phyloP scores from a whole-genome alignment of 225 moss, liverwort and hornwort genomes.

The Polytrichum commune region DNA sequence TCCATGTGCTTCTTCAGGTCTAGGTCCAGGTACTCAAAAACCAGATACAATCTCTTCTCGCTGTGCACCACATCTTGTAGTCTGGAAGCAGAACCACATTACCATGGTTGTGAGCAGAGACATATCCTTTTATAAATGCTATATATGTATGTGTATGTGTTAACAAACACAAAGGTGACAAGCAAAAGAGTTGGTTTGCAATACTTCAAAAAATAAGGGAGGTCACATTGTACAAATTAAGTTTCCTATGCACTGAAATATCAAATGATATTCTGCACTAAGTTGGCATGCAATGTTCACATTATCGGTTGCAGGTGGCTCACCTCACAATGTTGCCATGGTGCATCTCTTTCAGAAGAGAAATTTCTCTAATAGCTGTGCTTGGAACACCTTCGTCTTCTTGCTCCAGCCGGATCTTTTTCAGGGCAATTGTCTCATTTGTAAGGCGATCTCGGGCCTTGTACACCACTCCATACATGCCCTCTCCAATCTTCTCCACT shows the following conservation, averaged over 20 bases:
- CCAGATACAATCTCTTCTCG: conserved; percentile 86
- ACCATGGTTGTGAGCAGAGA: background rate
- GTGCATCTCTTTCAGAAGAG: conserved; percentile 98
- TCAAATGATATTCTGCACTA: no score
- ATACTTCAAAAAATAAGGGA: no score
- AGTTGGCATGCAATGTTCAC: no score
- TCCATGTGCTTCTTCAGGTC: conserved; percentile 99
- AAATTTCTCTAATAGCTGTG: conserved; percentile 96
- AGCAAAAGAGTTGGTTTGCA: no score
- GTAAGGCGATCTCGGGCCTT: conserved; percentile 96
- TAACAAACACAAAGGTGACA: no score
- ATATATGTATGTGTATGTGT: no score
- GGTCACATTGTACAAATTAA: no score
- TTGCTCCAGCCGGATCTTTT: conserved; percentile 98
- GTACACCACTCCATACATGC: conserved; percentile 97
- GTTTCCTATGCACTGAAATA: no score
- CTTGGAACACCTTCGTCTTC: conserved; percentile 99
- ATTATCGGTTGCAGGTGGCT: no score
- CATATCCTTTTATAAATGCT: background rate
- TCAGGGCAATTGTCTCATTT: conserved; percentile 93
- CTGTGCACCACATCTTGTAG: conserved; percentile 97
- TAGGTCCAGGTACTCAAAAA: conserved; percentile 91
- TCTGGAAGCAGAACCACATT: conserved; percentile 34
- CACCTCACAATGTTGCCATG: conserved; percentile 95
- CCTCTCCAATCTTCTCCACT: conserved; percentile 99